phyloP scores from a whole-genome alignment of 78 protist genomes.

The Dictyostelium brefeldianum region DNA sequence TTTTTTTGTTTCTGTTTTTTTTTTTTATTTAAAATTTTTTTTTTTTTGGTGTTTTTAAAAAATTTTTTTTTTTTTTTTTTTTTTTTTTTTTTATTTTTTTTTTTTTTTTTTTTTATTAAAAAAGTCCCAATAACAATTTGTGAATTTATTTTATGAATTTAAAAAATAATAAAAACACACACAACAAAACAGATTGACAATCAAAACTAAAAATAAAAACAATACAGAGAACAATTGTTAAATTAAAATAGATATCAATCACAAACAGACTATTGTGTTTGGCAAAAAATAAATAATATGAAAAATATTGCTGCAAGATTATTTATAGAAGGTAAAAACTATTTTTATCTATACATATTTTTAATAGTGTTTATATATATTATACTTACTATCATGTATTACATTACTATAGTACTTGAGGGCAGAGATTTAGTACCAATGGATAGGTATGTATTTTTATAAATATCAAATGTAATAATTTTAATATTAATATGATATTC shows the following conservation, averaged over 20 bases:
- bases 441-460: constrained; percentile 53
- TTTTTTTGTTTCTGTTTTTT: background rate
- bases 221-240: background rate
- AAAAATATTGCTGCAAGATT: too few relatives aligned
- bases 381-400: background rate
- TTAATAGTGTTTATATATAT: background rate
- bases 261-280: too few relatives aligned
- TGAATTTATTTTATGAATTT: background rate
- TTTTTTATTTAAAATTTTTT: background rate
- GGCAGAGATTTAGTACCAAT: constrained; percentile 54
- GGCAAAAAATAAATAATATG: too few relatives aligned
- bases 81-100: background rate
- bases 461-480: too few relatives aligned
- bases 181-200: too few relatives aligned
- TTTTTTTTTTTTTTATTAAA: background rate
- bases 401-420: constrained; percentile 43
- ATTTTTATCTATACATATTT: background rate
- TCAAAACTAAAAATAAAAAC: background rate
- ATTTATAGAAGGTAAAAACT: too few relatives aligned
- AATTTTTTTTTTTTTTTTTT: background rate
- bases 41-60: background rate
- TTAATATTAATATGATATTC: background rate
- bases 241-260: too few relatives aligned
- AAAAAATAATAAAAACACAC: too few relatives aligned
- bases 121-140: too few relatives aligned